phyloP scores from a whole-genome alignment of 106 monocot genomes.

The Dendrobium catenatum region DNA sequence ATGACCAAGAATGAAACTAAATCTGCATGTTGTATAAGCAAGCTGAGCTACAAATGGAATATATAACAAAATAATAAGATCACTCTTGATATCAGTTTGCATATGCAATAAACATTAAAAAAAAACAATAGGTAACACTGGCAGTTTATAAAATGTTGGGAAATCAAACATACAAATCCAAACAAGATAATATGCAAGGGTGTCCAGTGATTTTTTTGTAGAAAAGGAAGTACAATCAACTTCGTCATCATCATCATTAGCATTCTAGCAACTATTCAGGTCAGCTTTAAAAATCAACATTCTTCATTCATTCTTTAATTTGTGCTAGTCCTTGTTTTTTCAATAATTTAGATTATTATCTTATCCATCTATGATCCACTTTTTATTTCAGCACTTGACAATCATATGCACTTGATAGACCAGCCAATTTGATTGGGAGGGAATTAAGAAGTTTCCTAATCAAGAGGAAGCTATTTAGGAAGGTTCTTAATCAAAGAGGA shows the following conservation, averaged over 20 bases:
- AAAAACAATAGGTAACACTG: not conserved
- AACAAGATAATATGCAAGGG: not conserved
- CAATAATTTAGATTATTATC: too few species aligned
- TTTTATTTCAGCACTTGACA: too few species aligned
- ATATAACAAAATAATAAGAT: not conserved
- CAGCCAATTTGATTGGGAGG: too few species aligned
- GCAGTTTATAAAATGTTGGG: not conserved
- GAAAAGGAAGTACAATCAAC: not conserved
- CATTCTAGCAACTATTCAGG: not conserved
- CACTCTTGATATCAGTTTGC: not conserved
- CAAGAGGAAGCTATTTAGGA: too few species aligned
- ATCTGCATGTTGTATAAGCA: not conserved
- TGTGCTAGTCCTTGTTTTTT: not conserved
- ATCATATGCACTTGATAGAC: too few species aligned
- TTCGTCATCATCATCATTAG: constrained; percentile 1
- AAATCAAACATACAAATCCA: not conserved
- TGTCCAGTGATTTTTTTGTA: not conserved
- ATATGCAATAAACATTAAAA: not conserved
- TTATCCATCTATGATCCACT: too few species aligned
- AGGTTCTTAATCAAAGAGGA: too few species aligned
- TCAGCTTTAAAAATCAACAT: not conserved
- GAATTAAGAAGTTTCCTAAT: too few species aligned
- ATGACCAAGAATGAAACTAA: not conserved
- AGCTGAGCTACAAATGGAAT: not conserved
- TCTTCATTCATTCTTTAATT: not conserved